Evolutionary conservation across 225 moss, liverwort and hornwort genomes (phyloP), one percentile per base, ranked within the genome.

Genomic region (Polytrichum formosum): DNA sequence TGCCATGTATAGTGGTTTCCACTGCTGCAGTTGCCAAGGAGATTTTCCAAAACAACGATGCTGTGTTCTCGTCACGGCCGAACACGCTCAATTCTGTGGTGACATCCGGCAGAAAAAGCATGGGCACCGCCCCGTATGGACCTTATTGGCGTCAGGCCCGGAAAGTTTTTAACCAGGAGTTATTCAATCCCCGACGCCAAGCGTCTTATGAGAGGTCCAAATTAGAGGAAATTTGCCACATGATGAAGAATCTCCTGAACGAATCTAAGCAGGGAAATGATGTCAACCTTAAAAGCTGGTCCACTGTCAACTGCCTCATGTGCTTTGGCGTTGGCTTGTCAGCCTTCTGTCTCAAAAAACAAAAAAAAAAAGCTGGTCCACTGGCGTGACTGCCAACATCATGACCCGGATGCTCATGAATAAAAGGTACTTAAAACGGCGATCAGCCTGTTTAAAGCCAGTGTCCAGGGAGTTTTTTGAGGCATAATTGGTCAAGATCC

Each of bases 1-100:
- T 72, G 54, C 63, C 72, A 21, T 53, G 53, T 27, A 16, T 72
- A 6, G 63, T 72, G 13, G 27, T 72, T 20, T 72, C 63, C 26
- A 72, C 28, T 31, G 10, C 61, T 63, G 54, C 63, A 35, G 28
- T 53, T 1, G 53, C 54, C 19, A 35, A 53, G 27, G 53, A 54
- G n/a, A 37, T 63, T 27, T 63, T 54, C 28, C 71, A 22, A 28
- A n/a, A 63, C 5, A 35, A 72, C 10, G 63, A 72, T n/a, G 63
- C 26, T 9, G 62, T 61, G 8, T 54, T 72, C 33, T 72, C 62
- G 23, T 61, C 61, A 61, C 20, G 71, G 13, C 28, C 28, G 1
- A 35, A 26, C 26, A 53, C 5, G 19, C 20, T 72, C n/a, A 62
- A 19, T 2, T 9, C 2, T 61, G 18, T 25, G 6, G n/a, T 71